A percentile compares a stretch with the other conserved stretches of the same genome.
phyloP scores from a whole-genome alignment of 2,329 filamentous ascomycete genomes.

The Neoascochyta sp. region DNA sequence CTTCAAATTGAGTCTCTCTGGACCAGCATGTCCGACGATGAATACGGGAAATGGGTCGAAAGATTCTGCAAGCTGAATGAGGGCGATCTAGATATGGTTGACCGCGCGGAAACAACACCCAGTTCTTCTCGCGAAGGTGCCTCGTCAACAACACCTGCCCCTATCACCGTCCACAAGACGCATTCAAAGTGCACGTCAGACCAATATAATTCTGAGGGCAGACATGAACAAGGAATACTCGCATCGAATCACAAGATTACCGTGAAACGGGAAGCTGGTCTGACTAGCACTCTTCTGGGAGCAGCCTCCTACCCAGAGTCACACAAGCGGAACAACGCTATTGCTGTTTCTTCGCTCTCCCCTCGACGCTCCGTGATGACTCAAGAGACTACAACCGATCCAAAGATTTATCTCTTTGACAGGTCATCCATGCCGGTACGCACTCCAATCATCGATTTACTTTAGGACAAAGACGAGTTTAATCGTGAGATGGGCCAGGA shows the following conservation, averaged over 20 bases:
- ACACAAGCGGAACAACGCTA: no score
- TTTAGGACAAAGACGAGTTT: conserved; percentile 2
- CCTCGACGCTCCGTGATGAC: not conserved
- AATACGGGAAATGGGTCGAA: conserved; percentile 14
- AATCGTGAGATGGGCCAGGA: not conserved
- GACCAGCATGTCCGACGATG: conserved; percentile 3
- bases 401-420: not conserved
- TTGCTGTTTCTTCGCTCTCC: no score
- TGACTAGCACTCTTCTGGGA: not conserved
- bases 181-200: no score
- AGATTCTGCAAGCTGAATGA: conserved; percentile 13
- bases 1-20: conserved; percentile 14
- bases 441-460: conserved; percentile 7
- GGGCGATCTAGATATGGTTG: conserved; percentile 21
- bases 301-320: not conserved
- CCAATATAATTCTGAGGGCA: not conserved
- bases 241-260: not conserved
- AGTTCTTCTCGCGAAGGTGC: not conserved
- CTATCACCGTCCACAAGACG: conserved; percentile 1
- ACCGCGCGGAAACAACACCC: conserved; percentile 1
- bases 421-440: not conserved
- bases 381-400: not conserved
- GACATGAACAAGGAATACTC: not conserved
- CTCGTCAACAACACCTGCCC: conserved; percentile 5
- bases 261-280: not conserved